phyloP scores from a whole-genome alignment of 306 rosid species.

The Cotoneaster glaucophyllus region DNA sequence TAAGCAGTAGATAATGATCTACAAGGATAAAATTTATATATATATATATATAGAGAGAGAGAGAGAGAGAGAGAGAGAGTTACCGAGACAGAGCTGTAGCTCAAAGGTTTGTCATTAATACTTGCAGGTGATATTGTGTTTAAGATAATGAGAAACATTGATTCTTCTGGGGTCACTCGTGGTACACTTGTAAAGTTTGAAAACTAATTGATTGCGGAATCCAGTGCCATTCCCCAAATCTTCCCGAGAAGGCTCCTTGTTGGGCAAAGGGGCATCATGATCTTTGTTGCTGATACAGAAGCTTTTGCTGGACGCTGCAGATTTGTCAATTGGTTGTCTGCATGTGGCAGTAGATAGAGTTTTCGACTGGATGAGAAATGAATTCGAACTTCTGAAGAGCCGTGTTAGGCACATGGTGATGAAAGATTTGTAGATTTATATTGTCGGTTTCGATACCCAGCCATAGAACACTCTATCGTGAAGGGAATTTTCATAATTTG shows the following conservation, averaged over 20 bases:
- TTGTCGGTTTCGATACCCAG: slow-evolving; percentile 41
- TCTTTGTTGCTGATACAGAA: slow-evolving; percentile 38
- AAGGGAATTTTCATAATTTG: slow-evolving; percentile 9
- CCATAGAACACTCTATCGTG: slow-evolving; percentile 44
- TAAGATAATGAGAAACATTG: slow-evolving; percentile 38
- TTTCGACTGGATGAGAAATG: slow-evolving; percentile 30
- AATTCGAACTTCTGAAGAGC: slow-evolving; percentile 15
- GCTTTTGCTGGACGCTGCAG: slow-evolving; percentile 34
- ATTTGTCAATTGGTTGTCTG: slow-evolving; percentile 23
- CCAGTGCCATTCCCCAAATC: slow-evolving; percentile 40
- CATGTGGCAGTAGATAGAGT: slow-evolving; percentile 31
- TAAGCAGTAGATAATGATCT: too few species aligned
- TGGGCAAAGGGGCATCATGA: slow-evolving; percentile 41
- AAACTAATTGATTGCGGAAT: slow-evolving; percentile 27
- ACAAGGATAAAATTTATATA: too few species aligned
- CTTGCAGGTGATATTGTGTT: slow-evolving; percentile 46
- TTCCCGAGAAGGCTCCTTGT: slow-evolving; percentile 34
- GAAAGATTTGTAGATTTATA: slow-evolving; percentile 64
- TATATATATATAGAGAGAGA: too few species aligned
- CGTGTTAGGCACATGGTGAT: slow-evolving; percentile 22
- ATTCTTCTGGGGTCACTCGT: slow-evolving; percentile 44
- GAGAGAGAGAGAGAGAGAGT: too few species aligned
- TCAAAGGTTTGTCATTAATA: not conserved
- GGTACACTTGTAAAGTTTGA: slow-evolving; percentile 42
- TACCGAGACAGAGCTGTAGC: not conserved